Evolutionary conservation across 805 yeast genomes (phyloP).

Genomic region (Yarrowia osloensis): DNA sequence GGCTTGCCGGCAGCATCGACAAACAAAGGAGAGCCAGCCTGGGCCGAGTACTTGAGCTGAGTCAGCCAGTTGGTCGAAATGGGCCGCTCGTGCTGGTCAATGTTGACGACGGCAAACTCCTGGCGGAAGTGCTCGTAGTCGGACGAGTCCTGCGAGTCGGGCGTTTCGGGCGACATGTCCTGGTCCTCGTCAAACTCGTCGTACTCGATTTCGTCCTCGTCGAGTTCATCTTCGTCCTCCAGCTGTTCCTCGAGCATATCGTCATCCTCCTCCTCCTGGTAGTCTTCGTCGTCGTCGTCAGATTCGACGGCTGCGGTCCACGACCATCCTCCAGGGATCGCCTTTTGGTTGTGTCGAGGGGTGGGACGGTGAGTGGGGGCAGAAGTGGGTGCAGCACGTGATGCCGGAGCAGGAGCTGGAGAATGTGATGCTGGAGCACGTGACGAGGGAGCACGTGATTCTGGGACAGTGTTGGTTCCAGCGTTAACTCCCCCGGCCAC

Average conservation of each 20-base stretch:
- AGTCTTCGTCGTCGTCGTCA: not conserved
- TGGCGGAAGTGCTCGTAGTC: constrained; percentile 13
- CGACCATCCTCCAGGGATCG: constrained; percentile 14
- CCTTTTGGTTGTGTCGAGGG: not conserved
- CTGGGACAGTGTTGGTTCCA: not conserved
- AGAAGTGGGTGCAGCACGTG: not conserved
- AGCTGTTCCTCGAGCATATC: not conserved
- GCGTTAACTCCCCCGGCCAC: too few relatives aligned
- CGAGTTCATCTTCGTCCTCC: not conserved
- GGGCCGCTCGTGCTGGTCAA: constrained; percentile 13
- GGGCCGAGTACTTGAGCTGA: constrained; percentile 11
- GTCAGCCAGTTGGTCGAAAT: constrained; percentile 15
- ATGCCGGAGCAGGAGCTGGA: not conserved
- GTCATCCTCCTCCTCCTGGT: not conserved
- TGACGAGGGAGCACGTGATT: not conserved
- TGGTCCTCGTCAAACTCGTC: not conserved
- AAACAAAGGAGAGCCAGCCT: not conserved
- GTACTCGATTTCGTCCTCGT: not conserved
- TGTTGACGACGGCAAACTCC: constrained; percentile 24
- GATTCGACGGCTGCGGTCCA: not conserved
- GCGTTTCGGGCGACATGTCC: not conserved
- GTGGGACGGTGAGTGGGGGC: not conserved
- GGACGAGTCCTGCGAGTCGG: not conserved
- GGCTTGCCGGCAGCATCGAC: not conserved
- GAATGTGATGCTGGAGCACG: not conserved